These are phyloP conservation scores for Cercospora citrullina DNA, from an alignment of 2,329 filamentous ascomycete genomes.

Conservation along the genomic window DNA sequence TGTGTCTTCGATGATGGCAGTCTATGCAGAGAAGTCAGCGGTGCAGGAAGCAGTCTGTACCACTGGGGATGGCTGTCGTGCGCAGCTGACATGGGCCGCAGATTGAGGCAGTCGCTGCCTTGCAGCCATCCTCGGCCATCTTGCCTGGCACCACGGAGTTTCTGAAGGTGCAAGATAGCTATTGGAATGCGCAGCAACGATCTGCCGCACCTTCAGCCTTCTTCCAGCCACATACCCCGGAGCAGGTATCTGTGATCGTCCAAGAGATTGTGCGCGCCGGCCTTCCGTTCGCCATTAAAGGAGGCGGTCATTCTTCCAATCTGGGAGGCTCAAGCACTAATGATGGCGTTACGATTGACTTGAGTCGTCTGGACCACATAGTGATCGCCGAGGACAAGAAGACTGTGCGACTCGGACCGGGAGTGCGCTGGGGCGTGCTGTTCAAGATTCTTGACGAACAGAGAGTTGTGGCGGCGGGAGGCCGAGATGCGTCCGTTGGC, in stretches of 20 bases:
- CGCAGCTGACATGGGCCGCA: background rate
- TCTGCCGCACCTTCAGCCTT: background rate
- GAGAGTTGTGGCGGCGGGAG: constrained; percentile 24
- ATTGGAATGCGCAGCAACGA: background rate
- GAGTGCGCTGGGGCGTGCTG: constrained; percentile 21
- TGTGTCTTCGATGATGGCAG: background rate
- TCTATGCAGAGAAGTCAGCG: background rate
- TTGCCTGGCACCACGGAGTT: background rate
- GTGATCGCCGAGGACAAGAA: constrained; percentile 17
- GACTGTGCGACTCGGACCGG: constrained; percentile 13
- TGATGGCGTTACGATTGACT: constrained; percentile 30
- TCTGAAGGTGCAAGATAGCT: background rate
- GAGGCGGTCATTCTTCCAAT: constrained; percentile 30
- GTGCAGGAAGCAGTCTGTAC: background rate
- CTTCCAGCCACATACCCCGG: background rate
- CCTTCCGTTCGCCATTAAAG: constrained; percentile 31
- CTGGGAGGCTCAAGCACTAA: constrained; percentile 27
- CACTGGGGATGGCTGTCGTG: background rate
- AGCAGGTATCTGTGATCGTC: background rate
- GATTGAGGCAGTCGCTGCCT: background rate
- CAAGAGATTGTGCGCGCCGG: background rate
- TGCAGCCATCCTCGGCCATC: background rate
- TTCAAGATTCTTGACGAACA: constrained; percentile 19
- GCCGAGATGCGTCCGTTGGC: constrained; percentile 28
- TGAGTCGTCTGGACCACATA: constrained; percentile 24